Evolutionary conservation across 768 basidiomycete species (phyloP), one percentile per base, ranked within the genome.

Genomic region (Nidula microcarpa): DNA sequence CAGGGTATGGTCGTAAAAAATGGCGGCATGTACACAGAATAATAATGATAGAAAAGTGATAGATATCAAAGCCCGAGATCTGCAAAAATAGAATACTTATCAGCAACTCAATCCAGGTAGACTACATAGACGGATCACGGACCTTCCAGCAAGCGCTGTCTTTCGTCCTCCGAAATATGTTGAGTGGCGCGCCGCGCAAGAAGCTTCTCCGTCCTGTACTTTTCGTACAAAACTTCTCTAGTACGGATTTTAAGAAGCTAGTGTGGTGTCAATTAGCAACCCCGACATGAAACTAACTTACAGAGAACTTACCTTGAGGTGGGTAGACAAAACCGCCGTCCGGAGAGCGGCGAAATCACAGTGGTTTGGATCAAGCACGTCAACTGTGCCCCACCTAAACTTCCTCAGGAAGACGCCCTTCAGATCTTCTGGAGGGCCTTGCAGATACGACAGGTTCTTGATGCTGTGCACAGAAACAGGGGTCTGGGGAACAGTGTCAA

Each of bases 171-270:
- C 50, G 85, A 82, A 60, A 93, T 91, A 57, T 84, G 80, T 60
- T 80, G 79, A 17, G 91, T 93, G 17, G 89, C 91, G 57, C 92
- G 87, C 58, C 90, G 81, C 44, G 89, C 91, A 16, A 94, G 82
- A 52, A 94, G 80, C 70, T 93, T 93, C 74, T 94, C 92, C 1
- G 91, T 94, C 63, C 95, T 79, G 69, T 87, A 98, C 61, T 86
- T 87, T 75, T 98, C 95, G 67, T 98, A 98, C 69, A 95, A 71
- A 53, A 93, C 89, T 66, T 96, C 91, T 60, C 86, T 86, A 33
- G 94, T 95, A 53, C 84, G 85, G 44, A 75, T 81, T 72, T 91
- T 93, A 55, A 96, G 76, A 62, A 88, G 76, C 91, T 94, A 64
- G 18, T 36, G 43, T 33, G 18, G 55, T 18, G n/a, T 56, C 43